Base-by-base conservation (phyloP, 371 early-diverging fungal species). In the Phascolomyces articulosus region DNA sequence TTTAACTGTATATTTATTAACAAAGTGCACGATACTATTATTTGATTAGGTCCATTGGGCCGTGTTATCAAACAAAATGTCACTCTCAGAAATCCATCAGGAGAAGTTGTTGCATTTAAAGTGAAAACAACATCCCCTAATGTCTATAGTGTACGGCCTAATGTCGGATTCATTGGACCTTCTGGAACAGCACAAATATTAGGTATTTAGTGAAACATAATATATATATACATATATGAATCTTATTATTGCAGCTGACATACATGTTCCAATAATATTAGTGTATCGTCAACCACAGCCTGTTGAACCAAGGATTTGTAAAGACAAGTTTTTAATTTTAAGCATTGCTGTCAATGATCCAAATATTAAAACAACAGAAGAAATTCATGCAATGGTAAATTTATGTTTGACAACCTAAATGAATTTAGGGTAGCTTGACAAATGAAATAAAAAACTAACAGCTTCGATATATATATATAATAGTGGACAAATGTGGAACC, bases 41-140 rank as follows among this genome's bases (percentile, higher is more conserved):
- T n/a, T n/a, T n/a, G n/a, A n/a, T n/a, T 48, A 48, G 49, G 49
- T 11, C 49, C 49, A 16, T 23, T 48, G 49, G 6, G 11, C 8
- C 49, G 49, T 21, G 21, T 48, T n/a, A 48, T 48, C 49, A 23
- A 48, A 2, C 49, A 48, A 23, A 28, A n/a, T 15, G 23, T 53
- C n/a, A 53, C 11, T 8, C 23, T 53, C 11, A 13, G 20, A 53
- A 53, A 53, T 53, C 11, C 28, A 15, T 11, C 13, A 13, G 23
- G 23, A 11, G 23, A 53, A 23, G 79, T 84, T 3, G 70, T 85
- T 29, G 86, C 87, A 28, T 94, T 90, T 82, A 93, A 94, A 71
- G 87, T 94, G 63, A 92, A 93, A 66, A 94, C 95, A 7, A 94
- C 95, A 0, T 90, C 92, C 1, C 95, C 95, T 26, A 91, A 91